Percentiles rank a stretch among this genome's conserved stretches.
These are phyloP conservation scores for Phlebopus sp. DNA, from an alignment of 1,284 basidiomycete genomes.

Conservation along the genomic window DNA sequence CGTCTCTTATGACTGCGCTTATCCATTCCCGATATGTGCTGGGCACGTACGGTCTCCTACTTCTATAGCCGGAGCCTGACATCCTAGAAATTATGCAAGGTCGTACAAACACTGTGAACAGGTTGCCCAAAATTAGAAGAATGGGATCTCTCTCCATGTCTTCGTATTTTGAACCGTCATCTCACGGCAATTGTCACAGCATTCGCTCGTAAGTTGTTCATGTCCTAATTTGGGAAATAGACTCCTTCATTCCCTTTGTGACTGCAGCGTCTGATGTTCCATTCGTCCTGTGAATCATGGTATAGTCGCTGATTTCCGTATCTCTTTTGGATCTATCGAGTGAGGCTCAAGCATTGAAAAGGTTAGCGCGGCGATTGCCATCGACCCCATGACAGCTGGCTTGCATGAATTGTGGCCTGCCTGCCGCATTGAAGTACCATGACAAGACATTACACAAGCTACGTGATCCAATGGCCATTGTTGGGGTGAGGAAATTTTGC, in stretches of 20 bases:
- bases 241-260: constrained; percentile 11
- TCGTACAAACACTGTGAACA: constrained; percentile 45
- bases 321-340: constrained; percentile 46
- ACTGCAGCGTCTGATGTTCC: constrained; percentile 51
- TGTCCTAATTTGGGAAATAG: constrained; percentile 7
- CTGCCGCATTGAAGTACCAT: constrained; percentile 53
- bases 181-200: constrained; percentile 42
- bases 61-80: constrained; percentile 12
- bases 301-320: constrained; percentile 51
- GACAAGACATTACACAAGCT: constrained; percentile 56
- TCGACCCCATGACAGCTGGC: constrained; percentile 31
- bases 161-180: constrained; percentile 58
- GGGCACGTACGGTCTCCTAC: constrained; percentile 44
- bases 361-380: constrained; percentile 35
- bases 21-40: constrained; percentile 58
- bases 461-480: constrained; percentile 63
- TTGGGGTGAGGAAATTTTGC: constrained; percentile 49
- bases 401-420: constrained; percentile 67
- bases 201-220: constrained; percentile 44
- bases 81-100: constrained; percentile 44
- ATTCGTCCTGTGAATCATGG: constrained; percentile 54
- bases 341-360: constrained; percentile 49
- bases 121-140: constrained; percentile 49
- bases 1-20: constrained; percentile 54
- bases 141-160: constrained; percentile 50